Evolutionary conservation across 352 stramenopile species (phyloP), one percentile per base, ranked within the genome.

Genomic region (Phytophthora citricola): DNA sequence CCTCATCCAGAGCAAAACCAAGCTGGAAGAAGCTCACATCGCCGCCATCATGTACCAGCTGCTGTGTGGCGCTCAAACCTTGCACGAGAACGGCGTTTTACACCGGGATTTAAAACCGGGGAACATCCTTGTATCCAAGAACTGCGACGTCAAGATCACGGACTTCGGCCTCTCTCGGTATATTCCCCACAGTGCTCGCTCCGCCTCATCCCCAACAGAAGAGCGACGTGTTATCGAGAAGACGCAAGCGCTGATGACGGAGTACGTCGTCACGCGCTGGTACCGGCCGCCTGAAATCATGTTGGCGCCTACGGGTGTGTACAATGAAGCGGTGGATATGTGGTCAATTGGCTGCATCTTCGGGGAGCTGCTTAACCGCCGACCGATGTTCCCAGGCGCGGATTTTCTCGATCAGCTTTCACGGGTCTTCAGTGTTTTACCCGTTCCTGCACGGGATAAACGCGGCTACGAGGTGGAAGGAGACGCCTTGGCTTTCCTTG

Each of bases 1-100:
- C 0, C 81, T 97, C 58, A 96, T 97, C 40, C 89, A 95, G 72
- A 94, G 80, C 73, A 92, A 93, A 55, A 95, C 87, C 5, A 95
- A 93, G 57, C 82, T 95, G 9, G 82, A 93, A 47, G 83, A 92
- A 54, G 79, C 86, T 26, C 88, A 93, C 50, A 70, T 92, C 43
- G 84, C 87, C 59, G 96, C 92, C 26, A 98, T 98, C 76, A 97
- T 98, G 91, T 97, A 95, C 73, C 92, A 98, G 66, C 69, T 98
- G 1, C 61, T 98, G 0, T 91, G 93, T 14, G 94, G 93, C 0
- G 84, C 94, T 31, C 85, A 96, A 56, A 97, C 94, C 11, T 69
- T 98, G 15, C 94, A 98, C 60, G 88, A 95, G 29, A 95, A 98
- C 57, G 88, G 83, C 14, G 88, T 96, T 10, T 68, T 95, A n/a